Base-by-base conservation (phyloP, 495 filamentous ascomycete genomes). In the Stereocaulon alpinum region DNA sequence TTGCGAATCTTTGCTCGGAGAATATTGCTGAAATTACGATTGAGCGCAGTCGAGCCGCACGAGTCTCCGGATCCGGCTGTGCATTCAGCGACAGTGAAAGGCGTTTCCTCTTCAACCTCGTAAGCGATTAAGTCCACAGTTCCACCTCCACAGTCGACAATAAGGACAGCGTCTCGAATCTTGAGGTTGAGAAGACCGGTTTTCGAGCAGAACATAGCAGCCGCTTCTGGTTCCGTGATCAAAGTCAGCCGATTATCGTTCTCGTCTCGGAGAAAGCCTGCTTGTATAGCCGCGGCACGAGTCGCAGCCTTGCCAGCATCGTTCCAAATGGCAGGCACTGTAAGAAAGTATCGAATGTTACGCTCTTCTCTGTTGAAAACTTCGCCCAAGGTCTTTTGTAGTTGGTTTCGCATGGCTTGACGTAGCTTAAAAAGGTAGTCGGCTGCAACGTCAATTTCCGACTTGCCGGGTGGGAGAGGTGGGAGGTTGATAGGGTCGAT, bases 61-160 rank as follows among this genome's bases (percentile, higher is more conserved):
- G 86, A 89, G 65, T 89, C 86, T 66, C 86, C 86, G 37, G 86
- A 89, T 7, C 86, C 86, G 22, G 86, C 83, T 37, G 86, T 89
- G 65, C 86, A 89, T 66, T 89, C 86, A 50, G 83, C 82, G 41
- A 89, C 85, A 22, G 84, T 85, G 71, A 89, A 89, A 0, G 86
- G 86, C 53, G 80, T 77, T 67, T 89, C 86, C 69, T 89, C 86
- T 61, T 88, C 86, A 37, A 89, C 86, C 66, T 89, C 86, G 62
- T 89, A 89, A 18, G 86, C 86, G 64, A 89, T 89, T 72, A 89
- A 73, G 76, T 89, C 86, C 59, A 89, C 86, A 17, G 86, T 89
- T 63, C 86, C 86, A 71, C 86, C 86, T 71, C 86, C 86, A 63
- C 86, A 89, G 71, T 89, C 86, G 50, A 89, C 86, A 58, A 89